These are phyloP conservation scores for Luffa acutangula DNA, from an alignment of 306 rosid species.

Conservation along the genomic window DNA sequence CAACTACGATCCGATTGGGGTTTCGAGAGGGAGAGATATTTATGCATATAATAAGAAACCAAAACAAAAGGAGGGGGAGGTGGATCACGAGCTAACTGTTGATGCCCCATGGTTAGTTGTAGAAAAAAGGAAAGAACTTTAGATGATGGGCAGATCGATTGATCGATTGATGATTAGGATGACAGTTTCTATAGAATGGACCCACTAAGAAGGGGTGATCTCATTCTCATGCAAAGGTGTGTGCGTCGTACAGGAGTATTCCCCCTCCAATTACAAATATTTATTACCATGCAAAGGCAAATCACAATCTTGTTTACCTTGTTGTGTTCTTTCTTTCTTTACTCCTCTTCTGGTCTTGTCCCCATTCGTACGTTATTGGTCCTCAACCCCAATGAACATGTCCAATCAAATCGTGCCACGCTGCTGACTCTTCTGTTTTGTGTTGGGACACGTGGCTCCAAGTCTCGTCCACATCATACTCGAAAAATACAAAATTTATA, in stretches of 20 bases:
- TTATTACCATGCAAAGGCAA: not conserved
- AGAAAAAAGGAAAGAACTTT: not conserved
- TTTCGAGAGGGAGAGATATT: not conserved
- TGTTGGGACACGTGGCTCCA: not conserved
- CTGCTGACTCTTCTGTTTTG: not conserved
- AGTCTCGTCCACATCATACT: conserved; percentile 3
- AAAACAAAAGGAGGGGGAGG: not conserved
- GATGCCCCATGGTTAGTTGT: not conserved
- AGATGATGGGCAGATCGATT: not conserved
- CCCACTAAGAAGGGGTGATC: too few species aligned
- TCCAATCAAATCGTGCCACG: not conserved
- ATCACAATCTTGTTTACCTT: not conserved
- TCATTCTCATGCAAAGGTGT: conserved; percentile 23
- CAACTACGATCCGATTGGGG: not conserved
- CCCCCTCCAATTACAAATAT: not conserved
- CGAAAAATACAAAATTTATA: not conserved
- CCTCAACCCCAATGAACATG: not conserved
- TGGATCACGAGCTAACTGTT: conserved; percentile 2
- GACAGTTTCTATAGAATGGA: not conserved
- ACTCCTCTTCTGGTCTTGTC: not conserved
- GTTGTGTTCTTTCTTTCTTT: not conserved
- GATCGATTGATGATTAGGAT: not conserved
- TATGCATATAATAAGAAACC: not conserved
- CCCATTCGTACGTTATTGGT: not conserved
- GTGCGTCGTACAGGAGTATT: conserved; percentile 9